Conservation (phyloP, 371 early-diverging fungal genomes). For the Apophysomyces variabilis region DNA sequence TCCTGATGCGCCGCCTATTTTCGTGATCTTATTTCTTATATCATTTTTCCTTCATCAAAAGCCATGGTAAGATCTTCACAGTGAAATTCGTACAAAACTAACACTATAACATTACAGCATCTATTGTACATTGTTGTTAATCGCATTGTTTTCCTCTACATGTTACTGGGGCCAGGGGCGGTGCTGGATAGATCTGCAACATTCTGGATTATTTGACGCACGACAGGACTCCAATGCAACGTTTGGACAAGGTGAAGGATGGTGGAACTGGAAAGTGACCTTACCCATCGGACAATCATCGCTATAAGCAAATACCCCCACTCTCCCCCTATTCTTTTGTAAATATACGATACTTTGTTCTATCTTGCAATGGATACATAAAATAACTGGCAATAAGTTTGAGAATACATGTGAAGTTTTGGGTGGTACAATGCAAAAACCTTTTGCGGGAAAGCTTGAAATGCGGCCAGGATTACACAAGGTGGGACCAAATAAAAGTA, state of each 20-base stretch:
- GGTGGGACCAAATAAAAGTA: conserved; percentile 3
- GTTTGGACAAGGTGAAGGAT: conserved; percentile 53
- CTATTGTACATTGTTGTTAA: conserved; percentile 65
- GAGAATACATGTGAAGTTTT: conserved; percentile 11
- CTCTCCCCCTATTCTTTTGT: neutral
- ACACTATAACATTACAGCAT: conserved; percentile 39
- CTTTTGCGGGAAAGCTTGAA: conserved; percentile 8
- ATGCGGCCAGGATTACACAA: neutral
- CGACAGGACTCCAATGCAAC: conserved; percentile 49
- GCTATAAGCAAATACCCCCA: neutral
- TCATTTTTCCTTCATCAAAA: conserved; percentile 70
- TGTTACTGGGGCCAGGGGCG: conserved; percentile 76
- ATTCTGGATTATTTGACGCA: conserved; percentile 44
- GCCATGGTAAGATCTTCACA: conserved; percentile 57
- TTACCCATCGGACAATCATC: conserved; percentile 40
- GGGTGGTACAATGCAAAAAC: conserved; percentile 7
- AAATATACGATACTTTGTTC: neutral
- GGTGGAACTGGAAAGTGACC: conserved; percentile 57
- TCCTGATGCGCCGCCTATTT: conserved; percentile 71
- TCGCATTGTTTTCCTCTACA: conserved; percentile 64
- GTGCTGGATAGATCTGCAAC: conserved; percentile 68
- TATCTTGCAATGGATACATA: conserved; percentile 5
- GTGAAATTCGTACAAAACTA: too few species aligned
- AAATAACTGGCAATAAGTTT: conserved; percentile 1
- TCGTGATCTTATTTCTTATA: conserved; percentile 62